Percentiles rank a stretch among this genome's conserved stretches.
phyloP scores from a whole-genome alignment of 2,329 filamentous ascomycete genomes.

The Magnaporthiopsis incrustans region DNA sequence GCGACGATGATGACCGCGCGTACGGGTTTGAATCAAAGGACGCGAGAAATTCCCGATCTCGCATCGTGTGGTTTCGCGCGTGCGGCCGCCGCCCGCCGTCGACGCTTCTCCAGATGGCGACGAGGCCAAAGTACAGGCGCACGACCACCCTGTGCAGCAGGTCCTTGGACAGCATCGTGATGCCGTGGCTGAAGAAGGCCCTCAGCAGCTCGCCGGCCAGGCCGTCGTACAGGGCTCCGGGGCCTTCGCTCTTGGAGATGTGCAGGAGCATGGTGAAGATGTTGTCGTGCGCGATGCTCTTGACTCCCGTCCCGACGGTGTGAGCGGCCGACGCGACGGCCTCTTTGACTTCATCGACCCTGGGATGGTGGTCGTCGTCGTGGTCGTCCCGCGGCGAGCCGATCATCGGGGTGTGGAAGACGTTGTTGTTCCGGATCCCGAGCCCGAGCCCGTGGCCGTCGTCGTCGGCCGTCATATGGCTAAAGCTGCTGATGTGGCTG shows the following conservation, averaged over 20 bases:
- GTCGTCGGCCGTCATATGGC: background rate
- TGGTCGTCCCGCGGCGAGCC: background rate
- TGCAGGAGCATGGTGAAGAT: conserved; percentile 56
- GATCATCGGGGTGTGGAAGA: too few species aligned
- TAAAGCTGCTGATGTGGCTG: background rate
- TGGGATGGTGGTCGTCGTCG: too few species aligned
- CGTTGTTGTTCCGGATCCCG: background rate
- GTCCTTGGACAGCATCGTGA: conserved; percentile 84
- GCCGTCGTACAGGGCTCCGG: conserved; percentile 65
- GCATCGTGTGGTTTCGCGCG: background rate
- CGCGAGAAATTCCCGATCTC: background rate
- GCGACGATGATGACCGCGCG: background rate
- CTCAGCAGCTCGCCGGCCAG: conserved; percentile 70
- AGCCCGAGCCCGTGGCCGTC: background rate
- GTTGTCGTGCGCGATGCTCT: conserved; percentile 31
- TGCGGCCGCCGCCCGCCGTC: background rate
- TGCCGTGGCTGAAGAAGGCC: conserved; percentile 76
- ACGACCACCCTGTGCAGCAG: conserved; percentile 65
- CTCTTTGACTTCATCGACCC: conserved; percentile 10
- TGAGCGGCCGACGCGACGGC: conserved; percentile 23
- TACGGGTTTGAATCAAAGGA: background rate
- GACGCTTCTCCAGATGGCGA: conserved; percentile 25
- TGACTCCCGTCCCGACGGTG: conserved; percentile 15
- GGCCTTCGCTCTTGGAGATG: conserved; percentile 56
- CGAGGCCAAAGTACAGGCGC: conserved; percentile 58